These are phyloP conservation scores for Euphrasia confusa DNA, from an alignment of 257 asterid genomes.

Conservation along the genomic window DNA sequence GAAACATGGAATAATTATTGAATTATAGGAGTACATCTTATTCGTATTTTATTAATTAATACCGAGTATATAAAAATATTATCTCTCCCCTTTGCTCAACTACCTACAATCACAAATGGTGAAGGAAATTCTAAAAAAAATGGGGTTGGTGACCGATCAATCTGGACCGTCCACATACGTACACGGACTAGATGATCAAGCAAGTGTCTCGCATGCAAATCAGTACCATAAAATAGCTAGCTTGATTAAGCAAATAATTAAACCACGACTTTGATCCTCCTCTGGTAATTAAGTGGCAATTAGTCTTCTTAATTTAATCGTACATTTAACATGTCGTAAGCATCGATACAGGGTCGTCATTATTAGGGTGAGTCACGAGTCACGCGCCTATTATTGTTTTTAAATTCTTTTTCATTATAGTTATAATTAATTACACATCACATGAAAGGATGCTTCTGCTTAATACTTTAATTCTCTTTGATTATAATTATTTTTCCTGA, in stretches of 20 bases:
- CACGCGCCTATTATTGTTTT: background rate
- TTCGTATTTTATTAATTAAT: no score
- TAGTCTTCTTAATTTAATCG: no score
- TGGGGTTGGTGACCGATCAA: conserved; percentile 6
- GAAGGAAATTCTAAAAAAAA: no score
- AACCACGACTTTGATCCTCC: no score
- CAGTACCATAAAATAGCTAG: no score
- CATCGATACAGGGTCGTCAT: conserved; percentile 33
- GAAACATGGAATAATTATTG: no score
- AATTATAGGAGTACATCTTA: no score
- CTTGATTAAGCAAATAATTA: no score
- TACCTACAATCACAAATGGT: no score
- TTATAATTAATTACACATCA: conserved; percentile 37
- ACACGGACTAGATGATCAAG: conserved; percentile 11
- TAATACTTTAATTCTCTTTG: conserved; percentile 7
- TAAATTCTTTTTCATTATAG: no score
- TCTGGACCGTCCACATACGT: conserved; percentile 34
- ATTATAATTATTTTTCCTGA: background rate
- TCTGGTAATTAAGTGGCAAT: no score
- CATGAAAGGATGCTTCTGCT: conserved; percentile 52
- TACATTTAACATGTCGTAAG: conserved; percentile 21
- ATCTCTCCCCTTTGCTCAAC: background rate
- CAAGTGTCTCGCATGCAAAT: conserved; percentile 15
- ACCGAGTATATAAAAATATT: no score
- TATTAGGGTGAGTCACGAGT: conserved; percentile 24